A percentile compares a stretch with the other conserved stretches of the same genome.
Conservation (phyloP, 2,329 filamentous ascomycete species). For the Mycosphaerella sp. region DNA sequence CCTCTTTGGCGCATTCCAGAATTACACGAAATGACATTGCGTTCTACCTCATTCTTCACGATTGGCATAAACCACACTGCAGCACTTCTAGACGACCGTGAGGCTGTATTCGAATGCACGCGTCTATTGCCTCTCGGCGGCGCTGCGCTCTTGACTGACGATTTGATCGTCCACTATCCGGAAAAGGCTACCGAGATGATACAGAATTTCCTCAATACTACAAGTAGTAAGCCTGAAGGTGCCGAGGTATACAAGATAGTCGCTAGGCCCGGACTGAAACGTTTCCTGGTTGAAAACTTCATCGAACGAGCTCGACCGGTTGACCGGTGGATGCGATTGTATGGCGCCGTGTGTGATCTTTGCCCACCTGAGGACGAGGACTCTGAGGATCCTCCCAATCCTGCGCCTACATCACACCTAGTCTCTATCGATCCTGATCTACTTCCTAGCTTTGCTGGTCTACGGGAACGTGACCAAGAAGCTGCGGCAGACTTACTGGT, state of each 20-base stretch:
- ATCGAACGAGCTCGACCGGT: constrained; percentile 13
- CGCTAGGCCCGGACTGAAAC: constrained; percentile 27
- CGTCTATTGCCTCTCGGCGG: constrained; percentile 37
- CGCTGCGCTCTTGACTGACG: constrained; percentile 41
- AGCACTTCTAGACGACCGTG: constrained; percentile 15
- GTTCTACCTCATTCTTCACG: constrained; percentile 30
- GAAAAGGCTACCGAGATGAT: constrained; percentile 35
- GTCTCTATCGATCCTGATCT: constrained; percentile 23
- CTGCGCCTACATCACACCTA: constrained; percentile 18
- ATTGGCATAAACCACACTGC: constrained; percentile 29
- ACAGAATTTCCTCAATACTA: constrained; percentile 32
- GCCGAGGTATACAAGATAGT: constrained; percentile 25
- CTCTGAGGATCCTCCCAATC: constrained; percentile 12
- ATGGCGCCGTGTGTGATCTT: constrained; percentile 24
- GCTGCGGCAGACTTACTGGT: constrained; percentile 30
- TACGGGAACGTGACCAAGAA: constrained; percentile 25
- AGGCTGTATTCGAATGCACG: constrained; percentile 21
- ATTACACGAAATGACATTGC: constrained; percentile 32
- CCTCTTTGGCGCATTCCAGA: constrained; percentile 32
- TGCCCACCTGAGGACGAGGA: constrained; percentile 26
- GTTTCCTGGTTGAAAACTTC: constrained; percentile 22
- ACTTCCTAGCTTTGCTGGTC: constrained; percentile 21
- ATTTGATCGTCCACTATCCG: constrained; percentile 38
- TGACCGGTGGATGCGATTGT: constrained; percentile 18
- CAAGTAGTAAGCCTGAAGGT: constrained; percentile 26